A percentile compares a stretch with the other conserved stretches of the same genome.
phyloP scores from a whole-genome alignment of 208 protist species.

The Acanthamoeba culbertsoni region DNA sequence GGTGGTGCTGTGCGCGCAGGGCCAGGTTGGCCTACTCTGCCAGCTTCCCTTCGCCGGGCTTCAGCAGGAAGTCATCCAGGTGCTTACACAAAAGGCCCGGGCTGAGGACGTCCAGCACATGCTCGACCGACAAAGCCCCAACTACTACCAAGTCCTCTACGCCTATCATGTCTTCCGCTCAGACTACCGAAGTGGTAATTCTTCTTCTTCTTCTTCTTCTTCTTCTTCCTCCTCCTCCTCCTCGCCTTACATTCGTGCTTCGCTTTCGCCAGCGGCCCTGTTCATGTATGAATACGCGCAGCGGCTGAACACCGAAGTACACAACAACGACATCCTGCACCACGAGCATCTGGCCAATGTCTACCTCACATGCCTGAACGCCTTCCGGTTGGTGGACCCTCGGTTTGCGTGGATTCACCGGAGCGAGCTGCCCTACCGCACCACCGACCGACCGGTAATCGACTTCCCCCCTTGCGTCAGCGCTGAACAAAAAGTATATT shows the following conservation, averaged over 20 bases:
- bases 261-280: neutral
- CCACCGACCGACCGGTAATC: neutral
- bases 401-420: constrained; percentile 37
- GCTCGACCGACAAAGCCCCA: neutral
- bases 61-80: constrained; percentile 8
- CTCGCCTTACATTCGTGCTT: neutral
- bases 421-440: neutral
- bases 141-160: constrained; percentile 61
- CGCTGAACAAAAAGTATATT: no score
- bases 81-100: constrained; percentile 32
- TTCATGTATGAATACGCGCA: constrained; percentile 56
- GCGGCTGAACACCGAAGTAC: constrained; percentile 10
- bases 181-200: constrained; percentile 25
- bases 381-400: constrained; percentile 27
- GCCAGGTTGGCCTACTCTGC: constrained; percentile 41
- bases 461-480: no score
- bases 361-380: constrained; percentile 53
- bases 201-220: neutral
- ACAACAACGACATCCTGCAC: neutral
- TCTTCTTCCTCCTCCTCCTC: neutral
- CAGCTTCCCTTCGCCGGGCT: constrained; percentile 47
- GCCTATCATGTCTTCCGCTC: constrained; percentile 53
- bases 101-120: constrained; percentile 34
- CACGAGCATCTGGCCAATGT: neutral
- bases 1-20: constrained; percentile 17